Evolutionary conservation across 192 early-diverging fungal species (phyloP).

Genomic region (Linnemannia schmuckeri): DNA sequence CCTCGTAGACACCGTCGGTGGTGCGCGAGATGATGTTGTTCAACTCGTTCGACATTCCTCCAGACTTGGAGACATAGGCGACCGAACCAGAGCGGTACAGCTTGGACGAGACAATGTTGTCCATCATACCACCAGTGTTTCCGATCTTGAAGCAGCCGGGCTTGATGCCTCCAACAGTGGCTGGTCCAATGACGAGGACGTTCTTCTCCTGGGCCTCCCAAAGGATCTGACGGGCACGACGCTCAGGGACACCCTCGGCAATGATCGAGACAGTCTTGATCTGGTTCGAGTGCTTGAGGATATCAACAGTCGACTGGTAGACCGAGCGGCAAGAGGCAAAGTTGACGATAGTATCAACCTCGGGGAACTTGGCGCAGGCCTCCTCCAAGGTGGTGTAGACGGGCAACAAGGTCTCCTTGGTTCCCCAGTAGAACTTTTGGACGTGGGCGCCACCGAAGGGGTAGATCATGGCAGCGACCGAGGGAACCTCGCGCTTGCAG

Average conservation of each 20-base stretch:
- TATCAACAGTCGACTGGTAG: conserved; percentile 90
- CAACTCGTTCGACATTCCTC: conserved; percentile 99
- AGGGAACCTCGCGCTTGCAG: conserved; percentile 92
- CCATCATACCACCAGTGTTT: conserved; percentile 99
- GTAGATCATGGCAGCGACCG: conserved; percentile 98
- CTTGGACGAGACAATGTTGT: conserved; percentile 98
- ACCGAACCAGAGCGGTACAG: conserved; percentile 96
- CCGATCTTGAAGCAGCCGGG: conserved; percentile 99
- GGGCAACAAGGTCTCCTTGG: conserved; percentile 93
- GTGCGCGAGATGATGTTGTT: conserved; percentile 98
- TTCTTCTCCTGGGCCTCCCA: conserved; percentile 81
- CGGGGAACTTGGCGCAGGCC: conserved; percentile 85
- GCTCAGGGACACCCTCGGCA: conserved; percentile 98
- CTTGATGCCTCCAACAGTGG: conserved; percentile 98
- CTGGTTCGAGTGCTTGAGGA: conserved; percentile 78
- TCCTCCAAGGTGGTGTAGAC: conserved; percentile 91
- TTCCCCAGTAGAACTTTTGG: conserved; percentile 99
- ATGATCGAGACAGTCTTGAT: conserved; percentile 97
- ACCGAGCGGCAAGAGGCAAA: conserved; percentile 97
- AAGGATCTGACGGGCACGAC: conserved; percentile 91
- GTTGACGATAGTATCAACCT: conserved; percentile 97
- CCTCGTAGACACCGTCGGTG: conserved; percentile 97
- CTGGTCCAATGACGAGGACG: conserved; percentile 94
- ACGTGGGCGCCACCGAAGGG: conserved; percentile 98
- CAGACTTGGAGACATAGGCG: conserved; percentile 97